These are phyloP conservation scores for Spathaspora sp. DNA, from an alignment of 1,139 yeast species.

Conservation along the genomic window DNA sequence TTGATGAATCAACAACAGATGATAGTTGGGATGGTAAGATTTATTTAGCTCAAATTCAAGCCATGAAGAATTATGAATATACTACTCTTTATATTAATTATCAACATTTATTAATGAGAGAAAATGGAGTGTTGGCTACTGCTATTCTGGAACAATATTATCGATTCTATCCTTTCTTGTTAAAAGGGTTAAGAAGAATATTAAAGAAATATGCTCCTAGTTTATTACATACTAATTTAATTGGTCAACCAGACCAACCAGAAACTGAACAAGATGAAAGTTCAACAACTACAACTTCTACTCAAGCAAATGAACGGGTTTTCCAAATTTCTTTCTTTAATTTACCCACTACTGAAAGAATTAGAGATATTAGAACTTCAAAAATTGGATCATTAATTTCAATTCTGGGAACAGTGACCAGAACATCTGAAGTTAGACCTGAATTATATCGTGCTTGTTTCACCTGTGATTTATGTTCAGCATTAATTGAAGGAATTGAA, in stretches of 20 bases:
- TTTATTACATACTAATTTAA: conserved; percentile 51
- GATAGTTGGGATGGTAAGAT: conserved; percentile 53
- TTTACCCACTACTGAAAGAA: conserved; percentile 77
- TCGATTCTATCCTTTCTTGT: conserved; percentile 83
- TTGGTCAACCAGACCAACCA: conserved; percentile 22
- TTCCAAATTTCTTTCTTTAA: conserved; percentile 91
- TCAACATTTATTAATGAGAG: conserved; percentile 70
- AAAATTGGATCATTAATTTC: conserved; percentile 83
- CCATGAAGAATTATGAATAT: conserved; percentile 74
- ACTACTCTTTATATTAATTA: conserved; percentile 84
- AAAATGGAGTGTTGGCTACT: conserved; percentile 84
- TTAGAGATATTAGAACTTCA: conserved; percentile 88
- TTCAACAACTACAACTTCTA: conserved; percentile 25
- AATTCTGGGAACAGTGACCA: conserved; percentile 92
- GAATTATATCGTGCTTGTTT: conserved; percentile 87
- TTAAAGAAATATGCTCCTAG: conserved; percentile 78
- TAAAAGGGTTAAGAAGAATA: conserved; percentile 70
- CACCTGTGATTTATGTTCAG: conserved; percentile 86
- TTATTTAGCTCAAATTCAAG: conserved; percentile 78
- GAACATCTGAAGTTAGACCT: conserved; percentile 97
- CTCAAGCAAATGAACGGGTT: conserved; percentile 60
- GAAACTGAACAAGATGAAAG: conserved; percentile 14
- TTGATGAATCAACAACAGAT: conserved; percentile 40
- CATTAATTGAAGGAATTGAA: conserved; percentile 85
- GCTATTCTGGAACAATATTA: conserved; percentile 92